phyloP scores from a whole-genome alignment of 768 basidiomycete species.

The Aureoboletus auriporus region DNA sequence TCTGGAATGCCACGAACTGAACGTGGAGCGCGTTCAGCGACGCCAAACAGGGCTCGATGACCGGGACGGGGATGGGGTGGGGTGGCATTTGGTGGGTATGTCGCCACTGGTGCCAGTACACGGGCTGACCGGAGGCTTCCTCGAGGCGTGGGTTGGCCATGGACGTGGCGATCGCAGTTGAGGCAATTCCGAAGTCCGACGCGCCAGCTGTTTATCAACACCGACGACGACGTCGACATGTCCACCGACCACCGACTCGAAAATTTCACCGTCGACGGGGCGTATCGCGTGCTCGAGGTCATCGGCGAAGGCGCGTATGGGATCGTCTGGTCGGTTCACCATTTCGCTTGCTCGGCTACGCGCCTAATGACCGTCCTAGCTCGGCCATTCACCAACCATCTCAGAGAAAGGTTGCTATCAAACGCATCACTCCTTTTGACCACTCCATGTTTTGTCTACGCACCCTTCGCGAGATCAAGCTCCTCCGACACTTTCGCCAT shows the following conservation, averaged over 20 bases:
- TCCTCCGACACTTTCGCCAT: constrained; percentile 82
- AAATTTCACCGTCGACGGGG: constrained; percentile 47
- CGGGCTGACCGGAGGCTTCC: background rate
- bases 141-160: background rate
- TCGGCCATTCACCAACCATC: constrained; percentile 77
- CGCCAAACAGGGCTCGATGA: background rate
- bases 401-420: constrained; percentile 88
- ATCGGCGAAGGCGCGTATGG: constrained; percentile 97
- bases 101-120: background rate
- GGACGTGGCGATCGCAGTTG: background rate
- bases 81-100: too few relatives aligned
- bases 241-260: constrained; percentile 31
- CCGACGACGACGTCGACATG: constrained; percentile 14
- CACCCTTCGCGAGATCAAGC: constrained; percentile 87
- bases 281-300: constrained; percentile 75
- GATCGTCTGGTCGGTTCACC: constrained; percentile 60
- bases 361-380: constrained; percentile 26
- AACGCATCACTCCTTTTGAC: constrained; percentile 93
- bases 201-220: background rate
- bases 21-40: constrained; percentile 8
- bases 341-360: background rate
- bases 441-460: constrained; percentile 89
- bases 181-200: constrained; percentile 23
- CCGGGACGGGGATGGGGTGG: background rate
- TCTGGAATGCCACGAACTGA: constrained; percentile 15